Evolutionary conservation across 106 monocot genomes (phyloP).

Genomic region (Dendrobium officinale): DNA sequence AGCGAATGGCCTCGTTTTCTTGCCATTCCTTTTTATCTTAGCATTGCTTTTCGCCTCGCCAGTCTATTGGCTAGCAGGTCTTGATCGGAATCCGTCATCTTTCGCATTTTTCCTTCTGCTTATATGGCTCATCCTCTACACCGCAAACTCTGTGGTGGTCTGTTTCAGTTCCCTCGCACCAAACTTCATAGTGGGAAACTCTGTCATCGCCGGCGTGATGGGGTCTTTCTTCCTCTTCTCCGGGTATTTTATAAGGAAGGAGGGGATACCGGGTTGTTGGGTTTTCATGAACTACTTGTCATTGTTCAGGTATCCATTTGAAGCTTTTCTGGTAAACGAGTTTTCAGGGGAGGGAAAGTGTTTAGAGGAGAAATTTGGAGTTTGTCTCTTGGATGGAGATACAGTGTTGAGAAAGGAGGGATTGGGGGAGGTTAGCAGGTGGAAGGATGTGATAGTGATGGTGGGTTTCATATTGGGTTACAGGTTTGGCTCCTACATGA

Average conservation of each 20-base stretch:
- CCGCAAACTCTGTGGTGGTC: constrained; percentile 81
- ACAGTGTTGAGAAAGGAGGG: constrained; percentile 61
- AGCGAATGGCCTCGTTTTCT: constrained; percentile 72
- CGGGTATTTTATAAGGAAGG: constrained; percentile 83
- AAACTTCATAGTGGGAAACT: constrained; percentile 80
- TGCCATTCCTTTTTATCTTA: constrained; percentile 72
- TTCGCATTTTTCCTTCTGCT: constrained; percentile 75
- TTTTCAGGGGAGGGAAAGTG: constrained; percentile 53
- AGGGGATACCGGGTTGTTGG: constrained; percentile 77
- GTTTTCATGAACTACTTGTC: constrained; percentile 92
- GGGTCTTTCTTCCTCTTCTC: constrained; percentile 91
- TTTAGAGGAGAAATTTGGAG: constrained; percentile 37
- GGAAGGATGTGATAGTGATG: constrained; percentile 80
- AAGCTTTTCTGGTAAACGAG: constrained; percentile 81
- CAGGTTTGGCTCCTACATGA: constrained; percentile 58
- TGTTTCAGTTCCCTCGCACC: constrained; percentile 77
- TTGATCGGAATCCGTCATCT: constrained; percentile 19
- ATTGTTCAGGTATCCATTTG: constrained; percentile 90
- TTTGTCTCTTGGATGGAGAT: constrained; percentile 56
- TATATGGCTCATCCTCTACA: constrained; percentile 89
- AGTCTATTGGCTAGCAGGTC: constrained; percentile 71
- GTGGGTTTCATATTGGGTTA: constrained; percentile 56
- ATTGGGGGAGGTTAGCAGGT: constrained; percentile 45
- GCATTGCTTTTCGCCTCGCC: constrained; percentile 63
- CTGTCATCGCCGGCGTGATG: constrained; percentile 67